Evolutionary conservation across 2,329 filamentous ascomycete species (phyloP).

Genomic region (Pochonia chlamydosporia): DNA sequence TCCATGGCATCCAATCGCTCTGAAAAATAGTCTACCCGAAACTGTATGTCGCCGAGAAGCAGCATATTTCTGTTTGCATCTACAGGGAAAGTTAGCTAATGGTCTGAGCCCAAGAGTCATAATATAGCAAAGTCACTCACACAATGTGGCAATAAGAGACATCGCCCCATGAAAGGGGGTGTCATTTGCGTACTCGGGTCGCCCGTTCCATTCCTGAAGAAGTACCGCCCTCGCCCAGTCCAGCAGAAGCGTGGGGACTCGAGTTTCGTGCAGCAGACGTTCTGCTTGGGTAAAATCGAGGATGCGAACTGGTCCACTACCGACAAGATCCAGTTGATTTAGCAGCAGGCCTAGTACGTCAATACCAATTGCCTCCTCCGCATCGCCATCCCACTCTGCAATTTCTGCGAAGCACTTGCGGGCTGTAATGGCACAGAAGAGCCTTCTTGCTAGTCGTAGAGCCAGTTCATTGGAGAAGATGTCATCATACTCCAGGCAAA

Average conservation of each 20-base stretch:
- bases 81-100: constrained; percentile 21
- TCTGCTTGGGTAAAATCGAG: constrained; percentile 46
- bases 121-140: constrained; percentile 41
- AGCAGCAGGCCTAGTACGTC: constrained; percentile 45
- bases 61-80: constrained; percentile 59
- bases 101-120: no score
- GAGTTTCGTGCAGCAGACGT: constrained; percentile 49
- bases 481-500: constrained; percentile 58
- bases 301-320: constrained; percentile 35
- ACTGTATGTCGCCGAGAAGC: constrained; percentile 62
- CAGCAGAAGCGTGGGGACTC: constrained; percentile 51
- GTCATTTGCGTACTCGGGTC: constrained; percentile 61
- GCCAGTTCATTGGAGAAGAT: constrained; percentile 56
- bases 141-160: constrained; percentile 64
- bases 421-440: constrained; percentile 52
- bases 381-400: constrained; percentile 27
- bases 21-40: constrained; percentile 69
- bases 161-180: constrained; percentile 73
- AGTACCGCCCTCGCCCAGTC: constrained; percentile 73
- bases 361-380: constrained; percentile 21
- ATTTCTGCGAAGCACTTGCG: constrained; percentile 46
- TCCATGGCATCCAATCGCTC: constrained; percentile 70
- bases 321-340: constrained; percentile 47
- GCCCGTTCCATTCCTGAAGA: constrained; percentile 75
- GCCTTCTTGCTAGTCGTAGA: constrained; percentile 49